Percentiles rank a stretch among this genome's conserved stretches.
These are phyloP conservation scores for Corylus avellana DNA, from an alignment of 306 rosid genomes.

Conservation along the genomic window DNA sequence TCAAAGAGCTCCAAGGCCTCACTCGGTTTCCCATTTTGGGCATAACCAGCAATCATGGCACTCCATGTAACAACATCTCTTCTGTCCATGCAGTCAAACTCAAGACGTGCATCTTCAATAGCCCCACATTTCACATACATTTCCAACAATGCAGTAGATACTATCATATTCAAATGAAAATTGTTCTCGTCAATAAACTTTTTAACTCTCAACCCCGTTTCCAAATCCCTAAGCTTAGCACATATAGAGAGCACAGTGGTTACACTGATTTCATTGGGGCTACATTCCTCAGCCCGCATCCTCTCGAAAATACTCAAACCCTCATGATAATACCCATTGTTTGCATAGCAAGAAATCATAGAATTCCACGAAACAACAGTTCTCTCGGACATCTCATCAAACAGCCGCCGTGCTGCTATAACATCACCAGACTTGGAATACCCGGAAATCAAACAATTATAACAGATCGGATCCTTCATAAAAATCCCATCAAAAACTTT, in stretches of 20 bases:
- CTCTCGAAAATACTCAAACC: slow-evolving; percentile 6
- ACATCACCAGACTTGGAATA: slow-evolving; percentile 1
- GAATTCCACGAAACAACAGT: slow-evolving; percentile 10
- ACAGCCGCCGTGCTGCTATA: not conserved
- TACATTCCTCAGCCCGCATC: not conserved
- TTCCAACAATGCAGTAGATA: slow-evolving; percentile 2
- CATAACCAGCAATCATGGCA: slow-evolving; percentile 11
- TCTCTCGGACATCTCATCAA: slow-evolving; percentile 7
- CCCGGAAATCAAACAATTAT: slow-evolving; percentile 8
- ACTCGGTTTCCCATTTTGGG: slow-evolving; percentile 4
- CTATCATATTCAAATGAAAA: not conserved
- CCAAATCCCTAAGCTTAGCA: slow-evolving; percentile 13
- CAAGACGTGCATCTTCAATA: slow-evolving; percentile 2
- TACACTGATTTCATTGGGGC: not conserved
- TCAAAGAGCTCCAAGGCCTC: slow-evolving; percentile 3
- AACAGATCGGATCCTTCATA: not conserved
- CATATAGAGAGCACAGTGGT: not conserved
- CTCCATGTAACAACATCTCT: slow-evolving; percentile 8
- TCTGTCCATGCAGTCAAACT: not conserved
- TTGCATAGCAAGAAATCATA: slow-evolving; percentile 10
- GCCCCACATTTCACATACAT: slow-evolving; percentile 10
- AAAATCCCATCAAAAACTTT: not conserved
- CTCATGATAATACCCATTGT: not conserved
- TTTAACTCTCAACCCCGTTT: slow-evolving; percentile 6
- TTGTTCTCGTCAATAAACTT: not conserved